Conservation (phyloP, 1,284 basidiomycete species). For the Cutaneotrichosporon mucoides region DNA sequence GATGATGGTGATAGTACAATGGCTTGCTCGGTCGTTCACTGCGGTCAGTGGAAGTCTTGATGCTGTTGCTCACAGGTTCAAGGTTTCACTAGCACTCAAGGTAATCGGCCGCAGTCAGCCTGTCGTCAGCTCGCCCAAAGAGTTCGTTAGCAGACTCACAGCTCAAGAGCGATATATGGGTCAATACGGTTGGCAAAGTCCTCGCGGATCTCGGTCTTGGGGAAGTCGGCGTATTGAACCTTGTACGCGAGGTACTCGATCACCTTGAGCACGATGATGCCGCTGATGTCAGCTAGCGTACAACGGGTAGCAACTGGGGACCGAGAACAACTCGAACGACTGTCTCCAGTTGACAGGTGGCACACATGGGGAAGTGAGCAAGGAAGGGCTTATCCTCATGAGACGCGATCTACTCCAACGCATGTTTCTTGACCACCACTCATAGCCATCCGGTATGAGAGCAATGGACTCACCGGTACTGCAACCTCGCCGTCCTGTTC, state of each 20-base stretch:
- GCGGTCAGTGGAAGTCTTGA: no score
- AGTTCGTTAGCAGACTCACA: slow-evolving; percentile 46
- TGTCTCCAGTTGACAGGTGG: no score
- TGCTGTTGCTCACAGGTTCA: no score
- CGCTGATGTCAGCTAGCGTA: slow-evolving; percentile 29
- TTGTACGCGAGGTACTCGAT: slow-evolving; percentile 58
- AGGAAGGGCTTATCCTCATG: no score
- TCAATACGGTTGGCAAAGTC: slow-evolving; percentile 56
- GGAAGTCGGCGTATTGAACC: slow-evolving; percentile 50
- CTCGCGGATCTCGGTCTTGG: slow-evolving; percentile 51
- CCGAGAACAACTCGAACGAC: no score
- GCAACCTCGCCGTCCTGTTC: slow-evolving; percentile 45
- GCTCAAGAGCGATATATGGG: slow-evolving; percentile 57
- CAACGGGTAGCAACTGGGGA: no score
- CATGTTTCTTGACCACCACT: no score
- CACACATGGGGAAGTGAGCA: no score
- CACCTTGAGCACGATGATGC: slow-evolving; percentile 56
- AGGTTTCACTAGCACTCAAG: slow-evolving; percentile 35
- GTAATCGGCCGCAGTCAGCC: slow-evolving; percentile 51
- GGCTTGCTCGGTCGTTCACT: neutral
- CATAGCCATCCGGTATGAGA: no score
- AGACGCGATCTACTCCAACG: no score
- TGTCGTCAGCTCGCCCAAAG: slow-evolving; percentile 11
- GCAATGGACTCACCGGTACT: slow-evolving; percentile 50
- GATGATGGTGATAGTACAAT: slow-evolving; percentile 4